phyloP scores from a whole-genome alignment of 2,329 filamentous ascomycete genomes.

The Fusarium aywerte region DNA sequence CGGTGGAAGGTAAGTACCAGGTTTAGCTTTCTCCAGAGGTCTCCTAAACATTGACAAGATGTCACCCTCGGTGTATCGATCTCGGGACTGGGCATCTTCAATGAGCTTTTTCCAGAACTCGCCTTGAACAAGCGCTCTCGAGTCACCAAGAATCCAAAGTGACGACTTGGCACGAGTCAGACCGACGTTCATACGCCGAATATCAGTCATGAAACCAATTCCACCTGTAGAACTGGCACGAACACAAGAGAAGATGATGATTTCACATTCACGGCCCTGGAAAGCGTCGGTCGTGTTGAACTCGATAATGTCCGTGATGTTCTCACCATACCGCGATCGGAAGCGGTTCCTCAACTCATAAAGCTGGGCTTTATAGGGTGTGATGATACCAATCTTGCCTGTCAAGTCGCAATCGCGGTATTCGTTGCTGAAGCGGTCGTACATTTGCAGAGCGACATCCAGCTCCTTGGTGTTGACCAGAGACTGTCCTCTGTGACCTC shows the following conservation, averaged over 20 bases:
- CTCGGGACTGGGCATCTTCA: conserved; percentile 78
- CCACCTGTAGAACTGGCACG: conserved; percentile 91
- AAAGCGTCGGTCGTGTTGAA: conserved; percentile 99
- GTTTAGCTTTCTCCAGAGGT: conserved; percentile 54
- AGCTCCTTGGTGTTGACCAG: conserved; percentile 90
- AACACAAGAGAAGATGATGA: conserved; percentile 99
- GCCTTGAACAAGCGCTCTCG: conserved; percentile 83
- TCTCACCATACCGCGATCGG: conserved; percentile 74
- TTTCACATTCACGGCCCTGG: conserved; percentile 94
- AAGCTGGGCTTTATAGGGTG: conserved; percentile 95
- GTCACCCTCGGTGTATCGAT: conserved; percentile 78
- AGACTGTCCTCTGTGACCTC: conserved; percentile 85
- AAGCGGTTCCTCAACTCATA: conserved; percentile 83
- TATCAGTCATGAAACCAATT: conserved; percentile 98
- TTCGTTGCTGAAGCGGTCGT: conserved; percentile 80
- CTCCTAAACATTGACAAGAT: conserved; percentile 61
- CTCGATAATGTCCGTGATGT: conserved; percentile 82
- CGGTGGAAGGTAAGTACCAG: conserved; percentile 38
- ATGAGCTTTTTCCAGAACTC: conserved; percentile 92
- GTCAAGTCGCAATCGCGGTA: conserved; percentile 75
- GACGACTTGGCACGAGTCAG: conserved; percentile 96
- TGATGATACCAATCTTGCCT: conserved; percentile 95
- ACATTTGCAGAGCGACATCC: conserved; percentile 85
- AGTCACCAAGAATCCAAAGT: conserved; percentile 95
- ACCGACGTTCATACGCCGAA: conserved; percentile 99